Evolutionary conservation across 768 basidiomycete genomes (phyloP), one percentile per base, ranked within the genome.

Genomic region (Cystofilobasidium macerans): DNA sequence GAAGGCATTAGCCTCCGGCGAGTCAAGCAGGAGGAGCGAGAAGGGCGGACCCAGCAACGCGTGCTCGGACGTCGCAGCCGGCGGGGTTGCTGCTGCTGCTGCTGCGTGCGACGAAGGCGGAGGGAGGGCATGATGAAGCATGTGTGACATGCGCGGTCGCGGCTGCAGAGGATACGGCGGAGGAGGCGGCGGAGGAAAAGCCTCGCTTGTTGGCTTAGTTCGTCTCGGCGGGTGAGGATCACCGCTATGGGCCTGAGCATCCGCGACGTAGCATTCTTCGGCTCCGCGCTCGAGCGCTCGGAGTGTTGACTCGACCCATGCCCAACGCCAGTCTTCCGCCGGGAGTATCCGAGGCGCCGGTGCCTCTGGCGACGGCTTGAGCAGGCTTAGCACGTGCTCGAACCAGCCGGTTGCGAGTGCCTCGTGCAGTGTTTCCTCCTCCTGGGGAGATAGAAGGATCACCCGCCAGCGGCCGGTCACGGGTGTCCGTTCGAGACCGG

Each of bases 371-470:
- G 58, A 33, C 26, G 69, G 85, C 30, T 42, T 79, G 16, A 97
- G 81, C 53, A 94, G 88, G 43, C 87, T 84, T 42, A 82, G 81
- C 24, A 97, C 86, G 42, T 89, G 86, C 68, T 81, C 79, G 75
- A 87, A 89, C 92, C 92, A 97, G 54, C 89, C 89, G 26, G 82
- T 77, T 20, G 89, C 92, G 24, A 97, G 82, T 72, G 88, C 86
- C 4, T 79, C 76, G n/a, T 89, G 84, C 47, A 97, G 88, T 35
- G 84, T 84, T 61, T 92, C 89, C 73, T 97, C 92, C 76, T 95
- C 92, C 70, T 90, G 33, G 13, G 64, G 64, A 33, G 61, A 62
- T 16, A 62, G 48, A 35, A 62, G 36, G 35, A 62, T 51, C n/a
- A 62, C 14, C 35, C 61, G 48, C 61, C 61, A 62, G 12, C 61